Conservation (phyloP, 805 yeast genomes). For the Candida loeiensis region DNA sequence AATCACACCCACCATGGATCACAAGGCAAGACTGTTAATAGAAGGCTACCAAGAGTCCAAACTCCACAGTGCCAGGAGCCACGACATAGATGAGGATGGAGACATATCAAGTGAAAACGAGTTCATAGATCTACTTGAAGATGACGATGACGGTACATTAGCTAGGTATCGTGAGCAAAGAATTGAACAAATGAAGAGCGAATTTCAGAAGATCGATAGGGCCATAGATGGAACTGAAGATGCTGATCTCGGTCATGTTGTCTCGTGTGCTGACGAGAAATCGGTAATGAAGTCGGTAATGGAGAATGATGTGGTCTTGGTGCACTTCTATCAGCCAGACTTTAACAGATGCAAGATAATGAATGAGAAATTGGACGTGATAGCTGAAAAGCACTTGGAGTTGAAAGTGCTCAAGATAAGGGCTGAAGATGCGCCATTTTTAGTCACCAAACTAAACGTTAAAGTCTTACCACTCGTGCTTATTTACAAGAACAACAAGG, state of each 20-base stretch:
- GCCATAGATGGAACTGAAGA: slow-evolving; percentile 27
- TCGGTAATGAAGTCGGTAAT: slow-evolving; percentile 52
- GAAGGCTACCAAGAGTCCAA: slow-evolving; percentile 46
- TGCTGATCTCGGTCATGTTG: slow-evolving; percentile 42
- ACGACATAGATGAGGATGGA: slow-evolving; percentile 13
- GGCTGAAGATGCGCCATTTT: slow-evolving; percentile 68
- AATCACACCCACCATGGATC: slow-evolving; percentile 24
- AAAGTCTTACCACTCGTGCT: slow-evolving; percentile 71
- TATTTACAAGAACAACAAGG: slow-evolving; percentile 57
- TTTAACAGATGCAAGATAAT: slow-evolving; percentile 60
- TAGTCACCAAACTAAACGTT: slow-evolving; percentile 59
- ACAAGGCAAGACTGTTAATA: slow-evolving; percentile 29
- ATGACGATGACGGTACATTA: slow-evolving; percentile 23
- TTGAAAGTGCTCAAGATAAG: slow-evolving; percentile 52
- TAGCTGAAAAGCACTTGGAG: slow-evolving; percentile 58
- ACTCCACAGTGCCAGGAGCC: slow-evolving; percentile 21
- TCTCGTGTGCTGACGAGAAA: slow-evolving; percentile 48
- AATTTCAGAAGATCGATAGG: slow-evolving; percentile 34
- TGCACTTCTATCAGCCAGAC: slow-evolving; percentile 61
- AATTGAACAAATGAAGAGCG: slow-evolving; percentile 50
- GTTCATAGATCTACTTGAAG: slow-evolving; percentile 41
- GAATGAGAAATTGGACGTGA: slow-evolving; percentile 39
- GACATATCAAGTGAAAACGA: slow-evolving; percentile 10
- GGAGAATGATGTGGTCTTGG: slow-evolving; percentile 38
- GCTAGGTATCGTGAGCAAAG: slow-evolving; percentile 59